Evolutionary conservation across 352 stramenopile species (phyloP).

Genomic region (Phytopythium montanum): DNA sequence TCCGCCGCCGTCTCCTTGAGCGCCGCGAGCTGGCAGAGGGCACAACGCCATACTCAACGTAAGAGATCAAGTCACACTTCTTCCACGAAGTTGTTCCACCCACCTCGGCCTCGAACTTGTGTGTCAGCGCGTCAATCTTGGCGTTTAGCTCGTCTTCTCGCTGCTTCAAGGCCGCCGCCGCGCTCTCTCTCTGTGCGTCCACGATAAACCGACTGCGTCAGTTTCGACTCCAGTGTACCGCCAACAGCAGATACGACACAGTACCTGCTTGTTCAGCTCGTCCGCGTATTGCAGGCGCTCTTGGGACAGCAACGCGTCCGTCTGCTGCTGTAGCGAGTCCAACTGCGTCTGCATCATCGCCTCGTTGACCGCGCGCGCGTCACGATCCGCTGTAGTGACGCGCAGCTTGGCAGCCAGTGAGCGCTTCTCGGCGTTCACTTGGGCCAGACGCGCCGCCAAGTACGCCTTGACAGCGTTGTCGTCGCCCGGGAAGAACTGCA

Average conservation of each 20-base stretch:
- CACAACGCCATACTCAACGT: neutral
- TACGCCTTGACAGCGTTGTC: slow-evolving; percentile 91
- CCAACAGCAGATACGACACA: neutral
- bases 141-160: slow-evolving; percentile 58
- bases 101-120: slow-evolving; percentile 70
- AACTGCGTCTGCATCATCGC: slow-evolving; percentile 45
- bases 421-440: slow-evolving; percentile 60
- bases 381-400: slow-evolving; percentile 37
- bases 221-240: neutral
- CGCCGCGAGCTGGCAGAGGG: slow-evolving; percentile 32
- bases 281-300: slow-evolving; percentile 72
- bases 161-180: slow-evolving; percentile 41
- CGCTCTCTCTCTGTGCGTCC: slow-evolving; percentile 32
- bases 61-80: neutral
- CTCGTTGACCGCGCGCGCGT: slow-evolving; percentile 23
- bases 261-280: slow-evolving; percentile 49
- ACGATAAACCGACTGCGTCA: too few relatives aligned
- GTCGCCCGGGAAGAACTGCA: slow-evolving; percentile 84
- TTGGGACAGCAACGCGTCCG: slow-evolving; percentile 49
- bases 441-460: slow-evolving; percentile 83
- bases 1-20: slow-evolving; percentile 41
- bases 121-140: slow-evolving; percentile 60
- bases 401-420: slow-evolving; percentile 34
- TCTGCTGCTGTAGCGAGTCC: slow-evolving; percentile 44
- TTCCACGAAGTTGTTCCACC: neutral